A percentile compares a stretch with the other conserved stretches of the same genome.
phyloP scores from a whole-genome alignment of 1,284 basidiomycete species.

The Farysia itapuensis region DNA sequence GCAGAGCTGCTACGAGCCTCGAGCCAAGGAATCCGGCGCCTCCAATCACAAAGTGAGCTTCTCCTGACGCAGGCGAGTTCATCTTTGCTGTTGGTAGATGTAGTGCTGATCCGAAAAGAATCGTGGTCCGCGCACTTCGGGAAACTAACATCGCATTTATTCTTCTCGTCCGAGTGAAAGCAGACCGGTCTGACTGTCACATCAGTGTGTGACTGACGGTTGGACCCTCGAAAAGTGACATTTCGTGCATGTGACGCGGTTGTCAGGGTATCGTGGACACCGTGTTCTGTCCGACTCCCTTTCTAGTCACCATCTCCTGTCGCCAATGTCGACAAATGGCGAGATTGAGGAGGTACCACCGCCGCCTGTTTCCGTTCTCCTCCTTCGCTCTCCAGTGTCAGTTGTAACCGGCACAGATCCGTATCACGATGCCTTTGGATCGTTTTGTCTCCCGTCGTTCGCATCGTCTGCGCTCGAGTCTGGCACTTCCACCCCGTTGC shows the following conservation, averaged over 20 bases:
- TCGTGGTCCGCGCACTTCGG: too few relatives aligned
- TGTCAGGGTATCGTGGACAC: too few relatives aligned
- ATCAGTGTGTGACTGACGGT: too few relatives aligned
- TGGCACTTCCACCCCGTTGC: slow-evolving; percentile 48
- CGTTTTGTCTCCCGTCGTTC: slow-evolving; percentile 56
- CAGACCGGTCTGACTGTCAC: too few relatives aligned
- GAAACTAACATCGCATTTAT: too few relatives aligned
- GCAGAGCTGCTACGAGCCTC: slow-evolving; percentile 50
- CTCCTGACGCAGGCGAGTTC: slow-evolving; percentile 48
- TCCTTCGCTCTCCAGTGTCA: slow-evolving; percentile 52
- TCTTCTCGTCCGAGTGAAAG: too few relatives aligned
- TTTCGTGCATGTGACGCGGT: too few relatives aligned
- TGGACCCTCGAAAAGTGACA: too few relatives aligned
- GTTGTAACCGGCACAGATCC: slow-evolving; percentile 55
- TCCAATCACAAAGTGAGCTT: slow-evolving; percentile 57
- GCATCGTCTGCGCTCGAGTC: slow-evolving; percentile 53
- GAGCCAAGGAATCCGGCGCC: slow-evolving; percentile 58
- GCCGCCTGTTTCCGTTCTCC: slow-evolving; percentile 40
- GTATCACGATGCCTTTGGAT: slow-evolving; percentile 56
- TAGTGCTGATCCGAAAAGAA: too few relatives aligned
- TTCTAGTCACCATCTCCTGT: too few relatives aligned
- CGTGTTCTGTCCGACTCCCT: too few relatives aligned
- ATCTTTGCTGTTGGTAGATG: too few relatives aligned
- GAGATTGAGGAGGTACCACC: slow-evolving; percentile 35
- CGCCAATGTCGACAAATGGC: slow-evolving; percentile 20